Evolutionary conservation across 805 yeast species (phyloP), one percentile per base, ranked within the genome.

Genomic region (Tetrapisispora namnaoensis): DNA sequence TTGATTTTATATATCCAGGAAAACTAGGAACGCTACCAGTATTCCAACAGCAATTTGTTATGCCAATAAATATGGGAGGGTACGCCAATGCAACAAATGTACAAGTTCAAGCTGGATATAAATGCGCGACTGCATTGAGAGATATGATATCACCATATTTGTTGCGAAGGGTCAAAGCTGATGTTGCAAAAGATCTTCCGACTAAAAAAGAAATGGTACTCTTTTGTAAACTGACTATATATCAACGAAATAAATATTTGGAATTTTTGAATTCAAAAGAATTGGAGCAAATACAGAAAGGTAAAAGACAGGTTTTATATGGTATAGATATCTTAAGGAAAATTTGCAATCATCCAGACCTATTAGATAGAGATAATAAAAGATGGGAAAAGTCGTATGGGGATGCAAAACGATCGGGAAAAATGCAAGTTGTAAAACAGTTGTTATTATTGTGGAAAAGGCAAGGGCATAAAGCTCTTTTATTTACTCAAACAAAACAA

Each of bases 41-140:
- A 0, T 93, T 93, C 58, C 95, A 90, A 65, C 84, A 78, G 47
- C 96, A 93, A 63, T 93, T 93, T 64, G 84, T 95, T 2, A 73
- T 82, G 6, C 99, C 99, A 0, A 93, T 93, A 42, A 91, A 89
- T 60, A 75, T 86, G 62, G 99, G 99, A n/a, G 99, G 99, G 0
- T 93, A 93, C 67, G 96, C 99, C 1, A 93, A 91, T 69, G 98
- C 99, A 0, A 81, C 95, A 1, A 93, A 93, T 62, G 78, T 93
- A 3, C 97, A 93, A 62, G 98, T 93, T 0, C 97, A 91, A 61
- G 83, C 97, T 1, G 96, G 97, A 1, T 90, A 87, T 61, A 88
- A 88, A 62, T 93, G 98, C 70, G 99, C 99, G 0, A 93, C 90
- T 4, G 82, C 91, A 2, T 69, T 93, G 46, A 73, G 95, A 45